Conservation (phyloP, 2,329 filamentous ascomycete species). For the Epichloe baconii region DNA sequence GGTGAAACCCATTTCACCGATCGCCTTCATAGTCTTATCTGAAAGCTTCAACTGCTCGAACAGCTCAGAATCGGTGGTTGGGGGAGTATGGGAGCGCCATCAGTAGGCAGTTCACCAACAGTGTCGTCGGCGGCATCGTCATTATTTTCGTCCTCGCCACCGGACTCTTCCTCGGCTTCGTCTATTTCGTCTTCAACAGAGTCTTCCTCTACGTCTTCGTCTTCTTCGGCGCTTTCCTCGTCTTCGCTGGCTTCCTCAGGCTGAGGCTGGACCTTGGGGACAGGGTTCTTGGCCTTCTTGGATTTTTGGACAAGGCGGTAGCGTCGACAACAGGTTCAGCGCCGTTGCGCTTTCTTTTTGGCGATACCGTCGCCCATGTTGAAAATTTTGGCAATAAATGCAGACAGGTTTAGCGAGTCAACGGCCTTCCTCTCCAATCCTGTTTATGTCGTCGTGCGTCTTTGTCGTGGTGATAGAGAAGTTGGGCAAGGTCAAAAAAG, state of each 20-base stretch:
- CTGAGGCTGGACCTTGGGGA: constrained; percentile 15
- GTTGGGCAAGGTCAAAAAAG: neutral
- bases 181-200: constrained; percentile 14
- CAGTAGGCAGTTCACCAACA: constrained; percentile 22
- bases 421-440: neutral
- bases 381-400: neutral
- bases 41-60: constrained; percentile 78
- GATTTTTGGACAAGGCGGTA: constrained; percentile 18
- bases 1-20: constrained; percentile 82
- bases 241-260: constrained; percentile 16
- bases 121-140: constrained; percentile 14
- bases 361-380: constrained; percentile 23
- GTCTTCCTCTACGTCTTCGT: constrained; percentile 14
- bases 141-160: constrained; percentile 10
- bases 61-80: constrained; percentile 50
- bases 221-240: constrained; percentile 16
- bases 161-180: constrained; percentile 13
- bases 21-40: constrained; percentile 77
- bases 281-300: constrained; percentile 30
- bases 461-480: neutral
- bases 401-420: neutral
- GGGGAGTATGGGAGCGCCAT: constrained; percentile 35
- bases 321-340: constrained; percentile 16
- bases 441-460: neutral
- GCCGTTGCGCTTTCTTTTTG: constrained; percentile 32